Evolutionary conservation across 208 protist genomes (phyloP), one percentile per base, ranked within the genome.

Genomic region (Leishmania lainsoni): DNA sequence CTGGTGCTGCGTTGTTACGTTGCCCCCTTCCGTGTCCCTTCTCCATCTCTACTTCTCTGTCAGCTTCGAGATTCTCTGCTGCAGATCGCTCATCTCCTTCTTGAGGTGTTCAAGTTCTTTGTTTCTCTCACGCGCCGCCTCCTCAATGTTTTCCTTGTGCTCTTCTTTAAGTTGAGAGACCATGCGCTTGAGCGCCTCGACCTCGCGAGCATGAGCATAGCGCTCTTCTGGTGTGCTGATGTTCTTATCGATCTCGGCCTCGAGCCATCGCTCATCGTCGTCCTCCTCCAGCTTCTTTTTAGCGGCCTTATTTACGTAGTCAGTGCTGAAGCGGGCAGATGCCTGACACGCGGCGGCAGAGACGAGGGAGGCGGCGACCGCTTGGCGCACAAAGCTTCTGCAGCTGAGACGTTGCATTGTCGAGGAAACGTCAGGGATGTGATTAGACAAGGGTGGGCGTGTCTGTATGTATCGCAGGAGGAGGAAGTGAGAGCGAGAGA

Each of bases 161-260:
- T 91, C 84, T 59, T 83, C 78, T 69, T 88, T 76, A 32, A 97
- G 72, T 78, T 90, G 81, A 45, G 79, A 45, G 58, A 92, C 72
- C 48, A 97, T 78, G 42, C 75, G 80, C 81, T 90, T 90, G 76
- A 97, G 83, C n/a, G 78, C 52, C 81, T 94, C 87, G 26, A 90
- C 69, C 76, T 95, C 90, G 42, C 85, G 86, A 29, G 90, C 77
- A 79, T 90, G 85, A 5, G 94, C 94, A 82, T 97, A 97, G 45
- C 89, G 92, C 78, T 97, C 94, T 84, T 97, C 92, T 42, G 92
- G 92, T 16, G 90, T 88, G 69, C 88, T 88, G 56, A 95, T 90
- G 77, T 95, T 95, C 79, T 95, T 90, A 42, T 96, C 91, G 35
- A 96, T 86, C 86, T 97, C 92, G n/a, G 94, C 94, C 89, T 97